Evolutionary conservation across 2,329 filamentous ascomycete genomes (phyloP), one percentile per base, ranked within the genome.

Genomic region (Penicillium corylophilum): DNA sequence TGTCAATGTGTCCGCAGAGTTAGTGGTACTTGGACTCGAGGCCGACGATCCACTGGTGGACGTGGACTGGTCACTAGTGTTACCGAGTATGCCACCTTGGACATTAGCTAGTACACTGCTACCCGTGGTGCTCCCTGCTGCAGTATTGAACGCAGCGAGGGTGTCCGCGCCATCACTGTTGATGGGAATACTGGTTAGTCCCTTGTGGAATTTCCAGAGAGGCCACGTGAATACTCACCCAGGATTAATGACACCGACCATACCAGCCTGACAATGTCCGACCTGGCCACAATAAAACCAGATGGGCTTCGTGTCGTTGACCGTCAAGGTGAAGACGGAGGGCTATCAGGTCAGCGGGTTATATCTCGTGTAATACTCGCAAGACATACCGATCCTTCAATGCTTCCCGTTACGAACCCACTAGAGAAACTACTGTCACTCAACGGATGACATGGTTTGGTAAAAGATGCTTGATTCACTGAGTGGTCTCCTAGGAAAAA

Each of bases 231-330:
- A 45, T 38, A 48, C 63, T 58, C 50, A 66, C 63, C 61, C 43
- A 12, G 86, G 83, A 71, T 92, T 91, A 68, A 91, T 85, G 28
- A 89, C 87, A 76, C 89, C 86, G 50, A 81, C 79, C 86, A 92
- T 91, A 55, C 87, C 87, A 42, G 68, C 74, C 71, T 90, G 82
- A 72, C 89, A 94, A 74, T 94, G 89, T 65, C 79, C 82, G 41
- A 69, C 84, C 71, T 90, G 86, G 26, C 83, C 84, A 74, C 89
- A 93, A 79, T 87, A 93, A 59, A 89, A 75, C 88, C 89, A 94
- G 58, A 92, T 77, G 24, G 89, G 89, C 47, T 80, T 86, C 40
- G 79, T 82, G 70, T 84, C 79, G 65, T 85, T 86, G 70, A 94
- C 75, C 69, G 79, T 79, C 64, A 93, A 76, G 51, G 86, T 89